phyloP scores from a whole-genome alignment of 805 yeast species.

The Ogataea ganodermae region DNA sequence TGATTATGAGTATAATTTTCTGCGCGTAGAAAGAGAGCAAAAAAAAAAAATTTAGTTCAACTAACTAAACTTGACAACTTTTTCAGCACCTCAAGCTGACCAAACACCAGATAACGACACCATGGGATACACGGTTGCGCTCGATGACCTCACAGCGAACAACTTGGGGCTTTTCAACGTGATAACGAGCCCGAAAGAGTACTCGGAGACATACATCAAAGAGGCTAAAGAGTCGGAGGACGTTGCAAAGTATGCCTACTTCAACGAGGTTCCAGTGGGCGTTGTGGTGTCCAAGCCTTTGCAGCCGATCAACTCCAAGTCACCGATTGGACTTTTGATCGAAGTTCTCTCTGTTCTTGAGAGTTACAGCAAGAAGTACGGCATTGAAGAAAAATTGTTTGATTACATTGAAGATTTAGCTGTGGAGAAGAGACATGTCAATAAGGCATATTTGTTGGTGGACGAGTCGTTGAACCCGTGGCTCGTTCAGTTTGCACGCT shows the following conservation, averaged over 20 bases:
- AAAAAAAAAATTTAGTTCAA: constrained; percentile 1
- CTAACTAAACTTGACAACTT: not conserved
- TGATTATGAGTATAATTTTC: not conserved
- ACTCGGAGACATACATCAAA: constrained; percentile 53
- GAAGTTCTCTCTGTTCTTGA: constrained; percentile 48
- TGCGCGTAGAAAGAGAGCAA: not conserved
- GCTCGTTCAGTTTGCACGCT: constrained; percentile 10
- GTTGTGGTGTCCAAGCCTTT: constrained; percentile 60
- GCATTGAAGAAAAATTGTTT: constrained; percentile 63
- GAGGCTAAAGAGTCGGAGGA: constrained; percentile 50
- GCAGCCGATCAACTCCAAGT: constrained; percentile 43
- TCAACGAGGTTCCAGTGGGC: constrained; percentile 80
- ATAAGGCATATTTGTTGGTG: constrained; percentile 40
- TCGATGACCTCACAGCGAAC: constrained; percentile 61
- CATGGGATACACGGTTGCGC: constrained; percentile 36
- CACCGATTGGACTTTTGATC: constrained; percentile 33
- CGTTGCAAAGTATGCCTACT: constrained; percentile 57
- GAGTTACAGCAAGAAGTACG: constrained; percentile 55
- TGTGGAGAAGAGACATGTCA: constrained; percentile 49
- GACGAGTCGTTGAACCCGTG: constrained; percentile 11
- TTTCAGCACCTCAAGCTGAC: not conserved
- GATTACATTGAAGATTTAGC: constrained; percentile 59
- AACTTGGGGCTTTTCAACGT: constrained; percentile 60
- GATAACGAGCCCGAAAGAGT: constrained; percentile 59
- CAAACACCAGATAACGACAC: not conserved